Percentiles rank a stretch among this genome's conserved stretches.
Conservation (phyloP, 1,284 basidiomycete genomes). For the Melampsora larici-populina region DNA sequence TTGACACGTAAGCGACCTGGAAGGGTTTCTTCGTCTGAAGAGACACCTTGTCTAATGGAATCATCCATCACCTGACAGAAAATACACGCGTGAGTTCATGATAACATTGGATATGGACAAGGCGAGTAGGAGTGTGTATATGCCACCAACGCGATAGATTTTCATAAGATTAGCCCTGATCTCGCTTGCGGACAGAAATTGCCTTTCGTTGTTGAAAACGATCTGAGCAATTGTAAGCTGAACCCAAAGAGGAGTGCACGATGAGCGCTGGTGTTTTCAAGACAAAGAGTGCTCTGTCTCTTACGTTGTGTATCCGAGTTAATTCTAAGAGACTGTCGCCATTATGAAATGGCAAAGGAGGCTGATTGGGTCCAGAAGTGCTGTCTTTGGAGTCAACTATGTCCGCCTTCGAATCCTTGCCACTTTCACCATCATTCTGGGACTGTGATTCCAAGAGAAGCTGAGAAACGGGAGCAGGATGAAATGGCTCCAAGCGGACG, state of each 20-base stretch:
- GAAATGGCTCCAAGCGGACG: constrained; percentile 70
- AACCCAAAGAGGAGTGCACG: background rate
- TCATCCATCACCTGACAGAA: constrained; percentile 41
- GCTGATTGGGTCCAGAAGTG: constrained; percentile 51
- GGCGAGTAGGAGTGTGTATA: background rate
- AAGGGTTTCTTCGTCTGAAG: constrained; percentile 55
- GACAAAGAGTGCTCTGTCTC: constrained; percentile 46
- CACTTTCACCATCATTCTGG: constrained; percentile 46
- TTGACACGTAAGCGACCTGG: constrained; percentile 79
- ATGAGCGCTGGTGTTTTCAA: too few relatives aligned
- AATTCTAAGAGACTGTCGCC: constrained; percentile 72
- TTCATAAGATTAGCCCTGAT: constrained; percentile 67
- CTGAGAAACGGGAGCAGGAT: constrained; percentile 54
- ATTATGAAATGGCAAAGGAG: constrained; percentile 79
- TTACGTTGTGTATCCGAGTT: constrained; percentile 76
- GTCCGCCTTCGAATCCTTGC: background rate
- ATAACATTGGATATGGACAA: constrained; percentile 24
- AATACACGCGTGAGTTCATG: background rate
- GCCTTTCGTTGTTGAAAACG: constrained; percentile 89
- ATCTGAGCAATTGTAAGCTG: constrained; percentile 90
- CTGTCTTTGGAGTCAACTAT: background rate
- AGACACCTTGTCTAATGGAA: constrained; percentile 40
- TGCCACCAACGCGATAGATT: constrained; percentile 47
- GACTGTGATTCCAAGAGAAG: constrained; percentile 51
- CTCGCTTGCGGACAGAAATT: constrained; percentile 71